phyloP scores from a whole-genome alignment of 1,284 basidiomycete species.

The Moesziomyces antarcticus region DNA sequence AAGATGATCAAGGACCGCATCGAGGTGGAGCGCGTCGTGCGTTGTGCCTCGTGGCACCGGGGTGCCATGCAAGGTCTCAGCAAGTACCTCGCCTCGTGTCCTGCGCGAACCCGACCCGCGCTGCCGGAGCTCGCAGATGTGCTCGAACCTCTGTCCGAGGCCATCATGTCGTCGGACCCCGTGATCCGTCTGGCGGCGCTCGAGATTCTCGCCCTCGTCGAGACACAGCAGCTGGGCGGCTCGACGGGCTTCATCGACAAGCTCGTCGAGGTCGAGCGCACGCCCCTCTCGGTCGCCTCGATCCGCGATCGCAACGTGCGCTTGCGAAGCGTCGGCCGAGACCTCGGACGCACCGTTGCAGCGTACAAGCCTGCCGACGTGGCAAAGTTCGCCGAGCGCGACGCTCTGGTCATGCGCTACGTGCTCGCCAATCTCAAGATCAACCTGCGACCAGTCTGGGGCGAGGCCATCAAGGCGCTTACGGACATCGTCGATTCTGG shows the following conservation, averaged over 20 bases:
- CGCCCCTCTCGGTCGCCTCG: conserved; percentile 47
- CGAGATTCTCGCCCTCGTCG: conserved; percentile 46
- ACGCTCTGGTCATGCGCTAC: conserved; percentile 49
- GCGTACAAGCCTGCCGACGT: conserved; percentile 31
- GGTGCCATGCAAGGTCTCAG: conserved; percentile 31
- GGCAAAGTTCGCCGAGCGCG: conserved; percentile 11
- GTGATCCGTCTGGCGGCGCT: conserved; percentile 49
- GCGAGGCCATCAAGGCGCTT: conserved; percentile 56
- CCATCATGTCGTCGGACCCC: conserved; percentile 53
- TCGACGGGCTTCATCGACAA: conserved; percentile 21
- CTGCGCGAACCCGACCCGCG: conserved; percentile 19
- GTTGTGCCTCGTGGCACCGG: conserved; percentile 46
- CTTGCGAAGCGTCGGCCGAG: conserved; percentile 57
- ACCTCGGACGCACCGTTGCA: conserved; percentile 39
- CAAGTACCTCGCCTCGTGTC: conserved; percentile 34
- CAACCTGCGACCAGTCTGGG: conserved; percentile 65
- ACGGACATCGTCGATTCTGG: conserved; percentile 49
- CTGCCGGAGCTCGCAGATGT: conserved; percentile 26
- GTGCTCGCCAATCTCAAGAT: conserved; percentile 62
- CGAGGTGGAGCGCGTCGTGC: conserved; percentile 20
- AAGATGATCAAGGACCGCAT: conserved; percentile 23
- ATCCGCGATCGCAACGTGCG: conserved; percentile 64
- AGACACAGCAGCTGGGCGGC: conserved; percentile 9
- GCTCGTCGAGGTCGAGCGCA: conserved; percentile 58
- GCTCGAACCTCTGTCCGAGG: conserved; percentile 23